phyloP scores from a whole-genome alignment of 805 yeast species.

The Candida patagonica region DNA sequence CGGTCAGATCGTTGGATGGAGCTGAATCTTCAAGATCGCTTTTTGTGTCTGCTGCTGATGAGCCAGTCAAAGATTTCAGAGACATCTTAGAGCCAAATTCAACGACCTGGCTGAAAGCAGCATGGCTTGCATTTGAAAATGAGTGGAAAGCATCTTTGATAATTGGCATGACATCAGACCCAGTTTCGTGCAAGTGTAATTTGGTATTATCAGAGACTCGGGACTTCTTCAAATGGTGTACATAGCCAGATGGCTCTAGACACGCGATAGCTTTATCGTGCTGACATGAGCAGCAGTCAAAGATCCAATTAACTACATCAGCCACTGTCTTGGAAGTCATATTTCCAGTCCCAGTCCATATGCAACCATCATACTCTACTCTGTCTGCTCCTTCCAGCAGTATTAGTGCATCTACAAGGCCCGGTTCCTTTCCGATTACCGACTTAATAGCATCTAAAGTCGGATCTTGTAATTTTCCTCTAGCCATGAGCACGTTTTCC shows the following conservation, averaged over 20 bases:
- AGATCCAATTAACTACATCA: conserved; percentile 18
- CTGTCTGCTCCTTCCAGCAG: conserved; percentile 12
- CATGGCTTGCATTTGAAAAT: neutral
- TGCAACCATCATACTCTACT: conserved; percentile 16
- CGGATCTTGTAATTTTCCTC: conserved; percentile 11
- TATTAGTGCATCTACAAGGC: conserved; percentile 16
- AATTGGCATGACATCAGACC: neutral
- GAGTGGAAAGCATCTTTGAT: neutral
- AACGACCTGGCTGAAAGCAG: neutral
- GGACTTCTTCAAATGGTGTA: conserved; percentile 13
- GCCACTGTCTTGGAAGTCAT: conserved; percentile 7
- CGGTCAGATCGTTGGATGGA: conserved; percentile 14
- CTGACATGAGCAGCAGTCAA: conserved; percentile 16
- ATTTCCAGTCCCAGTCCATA: conserved; percentile 9
- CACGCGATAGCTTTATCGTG: conserved; percentile 12
- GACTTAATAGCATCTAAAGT: conserved; percentile 15
- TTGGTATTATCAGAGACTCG: neutral
- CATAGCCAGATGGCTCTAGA: conserved; percentile 14
- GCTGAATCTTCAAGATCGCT: conserved; percentile 2
- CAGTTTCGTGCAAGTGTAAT: neutral
- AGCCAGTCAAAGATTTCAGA: neutral
- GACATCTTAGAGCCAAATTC: conserved; percentile 1
- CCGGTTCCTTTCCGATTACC: conserved; percentile 8
- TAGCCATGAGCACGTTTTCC: conserved; percentile 12
- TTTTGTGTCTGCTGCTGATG: neutral